These are phyloP conservation scores for Ramularia endophylla DNA, from an alignment of 2,329 filamentous ascomycete species.

Conservation along the genomic window DNA sequence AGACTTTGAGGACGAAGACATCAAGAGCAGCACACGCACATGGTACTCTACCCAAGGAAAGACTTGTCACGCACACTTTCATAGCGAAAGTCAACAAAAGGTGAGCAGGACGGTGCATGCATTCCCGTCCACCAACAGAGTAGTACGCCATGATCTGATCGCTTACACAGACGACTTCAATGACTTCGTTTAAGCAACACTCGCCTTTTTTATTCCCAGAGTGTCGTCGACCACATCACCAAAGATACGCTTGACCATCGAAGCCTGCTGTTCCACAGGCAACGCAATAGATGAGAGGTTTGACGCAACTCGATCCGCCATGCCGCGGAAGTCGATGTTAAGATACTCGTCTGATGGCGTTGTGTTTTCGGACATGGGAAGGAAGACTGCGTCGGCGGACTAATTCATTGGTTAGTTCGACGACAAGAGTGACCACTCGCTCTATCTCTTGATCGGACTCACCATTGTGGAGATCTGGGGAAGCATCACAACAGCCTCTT, in stretches of 20 bases:
- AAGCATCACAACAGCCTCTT: conserved; percentile 41
- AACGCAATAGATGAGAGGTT: conserved; percentile 28
- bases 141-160: too few species aligned
- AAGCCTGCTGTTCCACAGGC: conserved; percentile 37
- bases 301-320: conserved; percentile 41
- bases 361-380: conserved; percentile 53
- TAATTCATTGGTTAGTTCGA: background rate
- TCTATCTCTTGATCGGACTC: too few species aligned
- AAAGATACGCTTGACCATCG: conserved; percentile 39
- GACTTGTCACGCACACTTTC: too few species aligned
- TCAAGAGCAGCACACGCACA: too few species aligned
- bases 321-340: conserved; percentile 51
- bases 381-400: conserved; percentile 43
- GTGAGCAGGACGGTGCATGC: too few species aligned
- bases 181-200: conserved; percentile 1
- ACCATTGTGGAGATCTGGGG: conserved; percentile 50
- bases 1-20: too few species aligned
- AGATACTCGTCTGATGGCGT: conserved; percentile 44
- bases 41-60: too few species aligned
- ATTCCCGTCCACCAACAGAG: too few species aligned
- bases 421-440: too few species aligned
- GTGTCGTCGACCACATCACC: conserved; percentile 46
- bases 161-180: too few species aligned
- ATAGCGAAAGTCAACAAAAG: too few species aligned
- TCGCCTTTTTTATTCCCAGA: conserved; percentile 33